Percentiles rank a stretch among this genome's conserved stretches.
These are phyloP conservation scores for Emergomyces orientalis DNA, from an alignment of 2,329 filamentous ascomycete species.

Conservation along the genomic window DNA sequence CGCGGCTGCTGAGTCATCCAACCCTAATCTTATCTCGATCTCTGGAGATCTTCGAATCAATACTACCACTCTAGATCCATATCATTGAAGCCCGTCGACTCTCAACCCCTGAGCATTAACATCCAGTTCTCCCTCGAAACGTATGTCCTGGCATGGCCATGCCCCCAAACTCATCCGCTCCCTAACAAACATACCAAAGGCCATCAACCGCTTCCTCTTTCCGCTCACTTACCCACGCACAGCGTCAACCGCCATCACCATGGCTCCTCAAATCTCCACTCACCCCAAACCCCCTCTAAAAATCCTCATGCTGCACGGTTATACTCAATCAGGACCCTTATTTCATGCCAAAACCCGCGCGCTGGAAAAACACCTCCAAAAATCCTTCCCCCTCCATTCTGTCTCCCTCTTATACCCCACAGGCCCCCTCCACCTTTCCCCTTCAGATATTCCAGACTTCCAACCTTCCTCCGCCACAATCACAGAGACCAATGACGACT, in stretches of 20 bases:
- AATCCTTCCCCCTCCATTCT: conserved; percentile 57
- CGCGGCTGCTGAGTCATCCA: not conserved
- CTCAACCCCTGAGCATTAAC: not conserved
- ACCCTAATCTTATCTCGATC: conserved; percentile 5
- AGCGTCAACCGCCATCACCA: not conserved
- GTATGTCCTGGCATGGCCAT: not conserved
- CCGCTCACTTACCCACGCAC: not conserved
- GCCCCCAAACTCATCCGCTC: not conserved
- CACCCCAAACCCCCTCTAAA: conserved; percentile 37
- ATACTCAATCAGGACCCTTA: conserved; percentile 76
- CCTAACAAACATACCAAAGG: not conserved
- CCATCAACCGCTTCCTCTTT: not conserved
- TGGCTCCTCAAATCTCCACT: conserved; percentile 4
- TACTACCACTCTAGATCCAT: too few relatives aligned
- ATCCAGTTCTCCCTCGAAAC: too few relatives aligned
- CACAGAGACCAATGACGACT: conserved; percentile 36
- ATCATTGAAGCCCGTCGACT: not conserved
- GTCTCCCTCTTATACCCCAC: conserved; percentile 59
- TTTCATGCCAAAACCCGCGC: conserved; percentile 86
- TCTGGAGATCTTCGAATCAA: not conserved
- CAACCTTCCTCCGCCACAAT: conserved; percentile 31
- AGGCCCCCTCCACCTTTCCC: conserved; percentile 53
- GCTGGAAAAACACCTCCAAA: conserved; percentile 68
- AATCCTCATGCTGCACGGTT: conserved; percentile 76
- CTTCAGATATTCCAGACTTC: conserved; percentile 63